phyloP scores from a whole-genome alignment of 257 asterid genomes.

The Gardenia jasminoides region DNA sequence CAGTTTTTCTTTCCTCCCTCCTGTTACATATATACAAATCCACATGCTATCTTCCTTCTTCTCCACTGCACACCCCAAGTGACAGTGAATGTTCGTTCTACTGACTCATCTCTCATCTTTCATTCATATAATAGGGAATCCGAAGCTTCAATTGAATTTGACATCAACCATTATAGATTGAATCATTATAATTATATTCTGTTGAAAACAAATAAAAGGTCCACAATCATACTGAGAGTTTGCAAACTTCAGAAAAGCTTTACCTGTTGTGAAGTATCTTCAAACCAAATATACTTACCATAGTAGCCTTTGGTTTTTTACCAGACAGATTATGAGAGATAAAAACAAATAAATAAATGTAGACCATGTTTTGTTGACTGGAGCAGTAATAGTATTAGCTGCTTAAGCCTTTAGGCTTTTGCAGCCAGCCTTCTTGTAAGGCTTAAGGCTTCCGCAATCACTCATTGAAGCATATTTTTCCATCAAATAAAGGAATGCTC shows the following conservation, averaged over 20 bases:
- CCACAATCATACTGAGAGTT: background rate
- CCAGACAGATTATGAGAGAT: background rate
- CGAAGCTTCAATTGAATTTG: background rate
- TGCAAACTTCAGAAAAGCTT: background rate
- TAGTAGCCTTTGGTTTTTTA: background rate
- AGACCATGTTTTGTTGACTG: background rate
- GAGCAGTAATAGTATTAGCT: background rate
- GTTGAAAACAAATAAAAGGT: background rate
- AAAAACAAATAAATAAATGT: no score
- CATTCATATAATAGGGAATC: background rate
- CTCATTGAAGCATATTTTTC: background rate
- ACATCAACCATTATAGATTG: background rate
- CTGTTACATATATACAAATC: no score
- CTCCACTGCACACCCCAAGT: no score
- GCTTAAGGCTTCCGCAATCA: background rate
- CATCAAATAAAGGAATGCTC: no score
- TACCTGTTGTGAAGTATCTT: no score
- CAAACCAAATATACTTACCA: background rate
- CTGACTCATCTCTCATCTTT: background rate
- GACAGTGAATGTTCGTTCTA: no score
- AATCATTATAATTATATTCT: background rate
- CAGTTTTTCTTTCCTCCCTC: no score
- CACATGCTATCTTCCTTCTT: no score
- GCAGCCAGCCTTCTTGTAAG: background rate
- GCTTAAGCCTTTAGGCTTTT: no score